Conservation (phyloP, 2,329 filamentous ascomycete genomes). For the Paraphoma chrysanthemicola region DNA sequence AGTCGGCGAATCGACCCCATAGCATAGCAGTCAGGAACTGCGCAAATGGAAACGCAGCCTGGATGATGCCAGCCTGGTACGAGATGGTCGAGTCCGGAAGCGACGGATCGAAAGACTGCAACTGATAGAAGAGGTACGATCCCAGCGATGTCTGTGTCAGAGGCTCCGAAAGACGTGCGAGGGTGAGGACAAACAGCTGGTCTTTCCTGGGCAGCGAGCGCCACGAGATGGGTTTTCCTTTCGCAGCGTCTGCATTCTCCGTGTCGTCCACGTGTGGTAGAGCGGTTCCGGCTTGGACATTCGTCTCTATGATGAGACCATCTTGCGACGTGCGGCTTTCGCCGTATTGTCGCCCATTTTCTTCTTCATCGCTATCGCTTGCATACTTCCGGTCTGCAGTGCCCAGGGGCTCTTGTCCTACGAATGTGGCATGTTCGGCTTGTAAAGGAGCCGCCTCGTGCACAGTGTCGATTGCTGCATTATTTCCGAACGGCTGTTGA, state of each 20-base stretch:
- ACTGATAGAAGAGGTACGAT: constrained; percentile 86
- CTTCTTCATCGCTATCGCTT: constrained; percentile 5
- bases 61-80: constrained; percentile 76
- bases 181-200: constrained; percentile 77
- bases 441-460: neutral
- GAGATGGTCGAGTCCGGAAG: constrained; percentile 70
- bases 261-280: constrained; percentile 28
- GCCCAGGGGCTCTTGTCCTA: neutral
- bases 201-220: constrained; percentile 75
- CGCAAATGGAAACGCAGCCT: constrained; percentile 79
- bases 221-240: constrained; percentile 68
- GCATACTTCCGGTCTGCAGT: neutral
- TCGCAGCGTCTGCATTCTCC: constrained; percentile 31
- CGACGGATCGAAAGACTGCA: constrained; percentile 75
- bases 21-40: constrained; percentile 84
- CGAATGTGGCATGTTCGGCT: neutral
- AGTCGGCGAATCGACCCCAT: constrained; percentile 77
- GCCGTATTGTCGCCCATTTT: neutral
- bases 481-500: neutral
- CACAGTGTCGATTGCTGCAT: neutral
- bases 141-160: constrained; percentile 71
- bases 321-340: constrained; percentile 10
- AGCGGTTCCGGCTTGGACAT: constrained; percentile 18
- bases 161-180: constrained; percentile 82
- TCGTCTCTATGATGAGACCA: constrained; percentile 27